These are phyloP conservation scores for Podaxis mareebaensis DNA, from an alignment of 768 basidiomycete species.

Conservation along the genomic window DNA sequence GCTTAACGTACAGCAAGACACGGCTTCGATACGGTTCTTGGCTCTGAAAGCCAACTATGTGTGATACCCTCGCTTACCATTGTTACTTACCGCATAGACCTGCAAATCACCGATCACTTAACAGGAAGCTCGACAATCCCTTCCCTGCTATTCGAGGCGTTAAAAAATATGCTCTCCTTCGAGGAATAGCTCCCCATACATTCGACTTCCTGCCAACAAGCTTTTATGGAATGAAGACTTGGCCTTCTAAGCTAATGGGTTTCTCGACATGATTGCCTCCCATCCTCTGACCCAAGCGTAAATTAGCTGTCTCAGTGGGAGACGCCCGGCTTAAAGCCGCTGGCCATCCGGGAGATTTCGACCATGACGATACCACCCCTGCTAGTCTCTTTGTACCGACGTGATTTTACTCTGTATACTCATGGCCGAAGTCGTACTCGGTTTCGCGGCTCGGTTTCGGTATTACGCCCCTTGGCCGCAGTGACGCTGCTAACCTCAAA, in stretches of 20 bases:
- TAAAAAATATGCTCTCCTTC: not conserved
- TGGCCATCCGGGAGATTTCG: not conserved
- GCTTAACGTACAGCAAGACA: not conserved
- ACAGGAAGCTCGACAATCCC: not conserved
- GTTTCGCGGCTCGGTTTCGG: no score
- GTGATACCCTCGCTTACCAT: not conserved
- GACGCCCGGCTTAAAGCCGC: not conserved
- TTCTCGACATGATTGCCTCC: no score
- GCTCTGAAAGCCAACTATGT: not conserved
- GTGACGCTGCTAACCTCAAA: not conserved
- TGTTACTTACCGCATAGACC: not conserved
- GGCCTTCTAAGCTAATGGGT: no score
- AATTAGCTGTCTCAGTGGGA: not conserved
- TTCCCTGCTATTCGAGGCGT: not conserved
- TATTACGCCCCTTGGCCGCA: not conserved
- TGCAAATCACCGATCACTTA: not conserved
- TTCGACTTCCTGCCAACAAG: no score
- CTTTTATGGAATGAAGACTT: no score
- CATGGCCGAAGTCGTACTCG: no score
- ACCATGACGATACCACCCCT: not conserved
- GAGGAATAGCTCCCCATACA: no score
- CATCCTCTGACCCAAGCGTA: not conserved
- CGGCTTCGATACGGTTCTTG: not conserved
- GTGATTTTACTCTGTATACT: no score
- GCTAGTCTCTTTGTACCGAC: not conserved